Evolutionary conservation across 2,329 filamentous ascomycete genomes (phyloP).

Genomic region (Fusarium pseudonygamai): DNA sequence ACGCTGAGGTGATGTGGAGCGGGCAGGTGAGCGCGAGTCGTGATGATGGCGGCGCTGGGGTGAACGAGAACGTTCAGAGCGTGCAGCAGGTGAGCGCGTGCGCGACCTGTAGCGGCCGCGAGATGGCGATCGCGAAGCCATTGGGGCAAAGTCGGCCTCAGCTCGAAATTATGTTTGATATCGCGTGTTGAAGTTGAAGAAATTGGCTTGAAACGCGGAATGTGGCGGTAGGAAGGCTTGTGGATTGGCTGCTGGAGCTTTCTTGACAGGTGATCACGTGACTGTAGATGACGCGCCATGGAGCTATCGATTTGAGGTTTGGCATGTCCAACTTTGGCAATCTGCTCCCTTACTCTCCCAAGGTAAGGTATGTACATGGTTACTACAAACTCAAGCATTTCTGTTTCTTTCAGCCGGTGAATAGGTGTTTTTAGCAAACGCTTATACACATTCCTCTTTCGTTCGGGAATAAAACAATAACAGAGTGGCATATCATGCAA

Average conservation of each 20-base stretch:
- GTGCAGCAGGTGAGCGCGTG: constrained; percentile 49
- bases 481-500: neutral
- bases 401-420: neutral
- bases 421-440: neutral
- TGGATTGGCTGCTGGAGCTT: constrained; percentile 3
- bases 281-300: neutral
- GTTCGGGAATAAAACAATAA: neutral
- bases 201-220: constrained; percentile 13
- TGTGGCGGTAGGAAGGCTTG: neutral
- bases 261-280: constrained; percentile 37
- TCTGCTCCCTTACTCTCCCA: neutral
- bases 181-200: constrained; percentile 9
- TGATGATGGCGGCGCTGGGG: constrained; percentile 43
- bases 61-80: constrained; percentile 49
- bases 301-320: neutral
- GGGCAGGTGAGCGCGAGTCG: constrained; percentile 49
- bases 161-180: constrained; percentile 4
- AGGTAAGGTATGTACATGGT: neutral
- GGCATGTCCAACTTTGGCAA: neutral
- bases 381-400: neutral
- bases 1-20: constrained; percentile 46
- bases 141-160: constrained; percentile 16
- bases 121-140: constrained; percentile 48
- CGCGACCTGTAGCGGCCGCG: constrained; percentile 47
- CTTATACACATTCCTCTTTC: neutral